phyloP scores from a whole-genome alignment of 176 grass and related monocot genomes.

The Oryza rufipogon region DNA sequence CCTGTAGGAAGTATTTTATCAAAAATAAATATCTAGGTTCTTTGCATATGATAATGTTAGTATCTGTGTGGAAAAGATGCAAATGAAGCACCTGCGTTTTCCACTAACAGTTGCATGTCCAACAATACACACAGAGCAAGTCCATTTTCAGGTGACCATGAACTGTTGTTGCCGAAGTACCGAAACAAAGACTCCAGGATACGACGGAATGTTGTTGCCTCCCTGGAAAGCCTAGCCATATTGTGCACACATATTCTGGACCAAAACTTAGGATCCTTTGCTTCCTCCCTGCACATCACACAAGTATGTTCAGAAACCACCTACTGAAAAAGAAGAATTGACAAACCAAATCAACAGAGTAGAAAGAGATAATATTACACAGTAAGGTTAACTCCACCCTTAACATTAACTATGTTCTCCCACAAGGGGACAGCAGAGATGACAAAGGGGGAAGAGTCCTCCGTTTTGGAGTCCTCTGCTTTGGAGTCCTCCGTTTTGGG shows the following conservation, averaged over 20 bases:
- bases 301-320: conserved; percentile 32
- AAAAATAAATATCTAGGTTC: conserved; percentile 40
- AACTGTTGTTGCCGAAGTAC: too few species aligned
- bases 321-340: conserved; percentile 35
- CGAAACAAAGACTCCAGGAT: too few species aligned
- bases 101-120: conserved; percentile 92
- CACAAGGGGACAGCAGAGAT: conserved; percentile 63
- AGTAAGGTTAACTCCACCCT: conserved; percentile 67
- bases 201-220: conserved; percentile 17
- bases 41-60: not conserved
- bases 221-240: conserved; percentile 90
- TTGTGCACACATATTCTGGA: conserved; percentile 93
- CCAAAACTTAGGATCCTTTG: conserved; percentile 83
- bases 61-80: conserved; percentile 17
- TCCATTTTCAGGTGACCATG: conserved; percentile 46
- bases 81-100: conserved; percentile 75
- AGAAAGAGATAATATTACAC: conserved; percentile 56
- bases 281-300: conserved; percentile 79
- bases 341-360: conserved; percentile 24
- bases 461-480: conserved; percentile 39
- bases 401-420: conserved; percentile 76
- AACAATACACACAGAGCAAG: conserved; percentile 74
- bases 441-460: conserved; percentile 58
- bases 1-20: conserved; percentile 59
- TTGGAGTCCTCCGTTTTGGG: conserved; percentile 46